A percentile compares a stretch with the other conserved stretches of the same genome.
Evolutionary conservation across 2,329 filamentous ascomycete species (phyloP).

Genomic region (Leptographium radiaticola): DNA sequence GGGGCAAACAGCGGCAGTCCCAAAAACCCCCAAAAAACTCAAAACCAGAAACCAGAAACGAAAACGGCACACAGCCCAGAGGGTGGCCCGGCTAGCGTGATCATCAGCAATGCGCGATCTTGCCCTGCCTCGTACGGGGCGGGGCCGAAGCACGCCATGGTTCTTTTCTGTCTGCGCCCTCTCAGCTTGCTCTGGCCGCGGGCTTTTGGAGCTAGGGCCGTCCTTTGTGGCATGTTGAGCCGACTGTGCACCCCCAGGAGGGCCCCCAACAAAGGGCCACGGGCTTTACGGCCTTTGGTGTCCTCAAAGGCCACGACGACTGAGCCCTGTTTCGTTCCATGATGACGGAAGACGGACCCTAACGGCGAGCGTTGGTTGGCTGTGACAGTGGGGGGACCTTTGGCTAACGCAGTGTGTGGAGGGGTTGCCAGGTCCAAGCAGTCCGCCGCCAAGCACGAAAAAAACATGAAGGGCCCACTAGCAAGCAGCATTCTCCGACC

Average conservation of each 20-base stretch:
- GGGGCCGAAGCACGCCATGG: slow-evolving; percentile 1
- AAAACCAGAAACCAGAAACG: background rate
- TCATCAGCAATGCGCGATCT: background rate
- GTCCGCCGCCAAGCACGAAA: slow-evolving; percentile 8
- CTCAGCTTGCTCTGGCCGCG: background rate
- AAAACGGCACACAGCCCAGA: background rate
- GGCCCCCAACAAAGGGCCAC: background rate
- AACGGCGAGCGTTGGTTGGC: background rate
- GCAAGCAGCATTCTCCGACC: slow-evolving; percentile 21
- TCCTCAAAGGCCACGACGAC: background rate
- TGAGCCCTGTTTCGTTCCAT: background rate
- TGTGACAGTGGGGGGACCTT: background rate
- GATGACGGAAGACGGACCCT: background rate
- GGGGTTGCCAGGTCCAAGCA: background rate
- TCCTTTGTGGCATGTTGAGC: background rate
- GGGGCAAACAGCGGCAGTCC: slow-evolving; percentile 5
- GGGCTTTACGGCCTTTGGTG: background rate
- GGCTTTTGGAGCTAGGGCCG: background rate
- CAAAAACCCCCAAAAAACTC: too few species aligned
- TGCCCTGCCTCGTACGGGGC: background rate
- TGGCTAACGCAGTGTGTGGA: slow-evolving; percentile 1
- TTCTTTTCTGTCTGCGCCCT: background rate
- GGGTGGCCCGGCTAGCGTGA: background rate
- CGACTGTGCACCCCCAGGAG: background rate
- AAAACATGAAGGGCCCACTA: slow-evolving; percentile 10